Conservation (phyloP, 1,284 basidiomycete species). For the Boletus subluridellus region DNA sequence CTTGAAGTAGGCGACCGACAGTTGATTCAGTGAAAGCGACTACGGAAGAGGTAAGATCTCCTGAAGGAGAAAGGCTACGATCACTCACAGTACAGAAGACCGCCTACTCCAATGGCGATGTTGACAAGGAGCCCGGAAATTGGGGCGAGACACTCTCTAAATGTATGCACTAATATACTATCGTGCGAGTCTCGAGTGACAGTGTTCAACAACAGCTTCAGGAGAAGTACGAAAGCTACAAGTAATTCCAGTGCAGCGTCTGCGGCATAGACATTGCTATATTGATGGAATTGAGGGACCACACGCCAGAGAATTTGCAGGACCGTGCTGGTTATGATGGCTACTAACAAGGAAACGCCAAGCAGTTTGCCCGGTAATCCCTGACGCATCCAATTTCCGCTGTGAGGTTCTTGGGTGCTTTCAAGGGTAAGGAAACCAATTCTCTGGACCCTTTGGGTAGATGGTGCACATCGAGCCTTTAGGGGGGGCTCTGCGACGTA, state of each 20-base stretch:
- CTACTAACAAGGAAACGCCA: constrained; percentile 48
- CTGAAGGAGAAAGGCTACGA: not conserved
- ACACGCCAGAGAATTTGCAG: constrained; percentile 67
- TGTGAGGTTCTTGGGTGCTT: constrained; percentile 38
- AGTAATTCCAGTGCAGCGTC: constrained; percentile 58
- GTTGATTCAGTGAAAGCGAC: constrained; percentile 67
- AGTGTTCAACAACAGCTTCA: constrained; percentile 61
- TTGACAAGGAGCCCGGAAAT: constrained; percentile 53
- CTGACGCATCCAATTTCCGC: constrained; percentile 63
- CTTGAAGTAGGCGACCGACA: constrained; percentile 68
- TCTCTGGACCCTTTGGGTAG: constrained; percentile 14
- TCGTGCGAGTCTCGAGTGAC: constrained; percentile 40
- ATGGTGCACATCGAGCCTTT: constrained; percentile 35
- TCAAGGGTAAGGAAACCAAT: constrained; percentile 21
- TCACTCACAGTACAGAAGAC: constrained; percentile 57
- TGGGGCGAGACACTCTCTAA: constrained; percentile 51
- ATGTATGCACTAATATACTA: constrained; percentile 29
- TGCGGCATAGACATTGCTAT: constrained; percentile 53
- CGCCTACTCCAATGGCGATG: constrained; percentile 52
- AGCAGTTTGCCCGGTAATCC: constrained; percentile 51
- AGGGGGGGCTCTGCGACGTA: constrained; percentile 57
- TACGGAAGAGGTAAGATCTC: constrained; percentile 30
- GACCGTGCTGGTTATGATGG: constrained; percentile 45
- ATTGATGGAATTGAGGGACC: constrained; percentile 39
- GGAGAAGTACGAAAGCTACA: constrained; percentile 54